These are phyloP conservation scores for Ceriops tagal DNA, from an alignment of 345 rosid genomes.

Conservation along the genomic window DNA sequence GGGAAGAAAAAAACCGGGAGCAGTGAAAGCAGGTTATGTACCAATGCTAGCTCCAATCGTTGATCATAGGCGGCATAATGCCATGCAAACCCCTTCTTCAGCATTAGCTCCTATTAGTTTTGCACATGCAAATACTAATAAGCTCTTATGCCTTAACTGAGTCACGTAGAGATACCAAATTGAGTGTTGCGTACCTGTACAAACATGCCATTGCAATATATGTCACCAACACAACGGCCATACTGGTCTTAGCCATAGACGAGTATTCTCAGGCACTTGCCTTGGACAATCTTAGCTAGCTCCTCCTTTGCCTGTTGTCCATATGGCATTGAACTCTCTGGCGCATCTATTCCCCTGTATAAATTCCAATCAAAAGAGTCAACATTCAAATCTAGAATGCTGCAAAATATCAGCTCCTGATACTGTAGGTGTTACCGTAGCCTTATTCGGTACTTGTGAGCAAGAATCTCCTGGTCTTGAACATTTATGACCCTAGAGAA, in stretches of 20 bases:
- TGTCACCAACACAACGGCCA: slow-evolving; percentile 65
- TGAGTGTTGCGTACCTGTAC: slow-evolving; percentile 39
- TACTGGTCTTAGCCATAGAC: slow-evolving; percentile 67
- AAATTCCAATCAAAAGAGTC: slow-evolving; percentile 13
- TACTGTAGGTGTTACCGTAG: slow-evolving; percentile 38
- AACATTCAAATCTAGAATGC: not conserved
- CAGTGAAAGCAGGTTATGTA: not conserved
- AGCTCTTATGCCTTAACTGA: too few relatives aligned
- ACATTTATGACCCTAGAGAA: slow-evolving; percentile 38
- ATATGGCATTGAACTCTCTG: slow-evolving; percentile 66
- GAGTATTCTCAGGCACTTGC: slow-evolving; percentile 57
- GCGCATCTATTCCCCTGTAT: slow-evolving; percentile 87
- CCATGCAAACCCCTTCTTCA: slow-evolving; percentile 90
- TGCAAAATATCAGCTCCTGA: not conserved
- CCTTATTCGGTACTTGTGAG: slow-evolving; percentile 66
- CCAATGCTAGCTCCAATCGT: slow-evolving; percentile 55
- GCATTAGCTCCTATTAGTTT: slow-evolving; percentile 57
- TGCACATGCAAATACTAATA: too few relatives aligned
- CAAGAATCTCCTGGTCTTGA: slow-evolving; percentile 62
- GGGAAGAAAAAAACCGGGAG: not conserved
- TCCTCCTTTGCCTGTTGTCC: slow-evolving; percentile 74
- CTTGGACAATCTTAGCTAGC: slow-evolving; percentile 17
- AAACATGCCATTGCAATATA: slow-evolving; percentile 66
- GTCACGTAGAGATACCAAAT: not conserved
- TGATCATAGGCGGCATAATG: slow-evolving; percentile 70